Conservation (phyloP, 2,329 filamentous ascomycete species). For the Amauroascus niger region DNA sequence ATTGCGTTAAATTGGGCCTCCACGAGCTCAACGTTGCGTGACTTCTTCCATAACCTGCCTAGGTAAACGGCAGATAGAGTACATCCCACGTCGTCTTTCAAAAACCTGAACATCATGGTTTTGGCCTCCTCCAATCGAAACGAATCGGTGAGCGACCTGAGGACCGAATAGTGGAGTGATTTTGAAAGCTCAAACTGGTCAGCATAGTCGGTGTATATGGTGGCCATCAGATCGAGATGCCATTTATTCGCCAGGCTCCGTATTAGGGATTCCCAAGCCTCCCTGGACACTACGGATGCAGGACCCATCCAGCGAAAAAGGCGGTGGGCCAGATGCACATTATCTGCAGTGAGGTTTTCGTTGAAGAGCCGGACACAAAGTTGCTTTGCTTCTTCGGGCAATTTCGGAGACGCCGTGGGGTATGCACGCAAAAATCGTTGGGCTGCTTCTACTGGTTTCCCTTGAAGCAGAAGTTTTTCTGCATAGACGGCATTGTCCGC, state of each 20-base stretch:
- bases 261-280: constrained; percentile 33
- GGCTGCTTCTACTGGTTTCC: constrained; percentile 29
- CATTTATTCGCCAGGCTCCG: constrained; percentile 25
- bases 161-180: constrained; percentile 28
- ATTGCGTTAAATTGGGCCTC: constrained; percentile 29
- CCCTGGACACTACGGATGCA: constrained; percentile 25
- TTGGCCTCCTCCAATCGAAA: constrained; percentile 32
- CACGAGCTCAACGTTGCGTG: constrained; percentile 29
- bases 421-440: constrained; percentile 28
- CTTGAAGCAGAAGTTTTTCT: constrained; percentile 21
- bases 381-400: constrained; percentile 21
- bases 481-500: background rate
- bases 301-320: constrained; percentile 30
- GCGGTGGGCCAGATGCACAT: constrained; percentile 31
- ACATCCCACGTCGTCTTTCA: constrained; percentile 28
- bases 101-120: constrained; percentile 26
- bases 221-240: constrained; percentile 29
- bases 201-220: constrained; percentile 26
- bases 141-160: constrained; percentile 32
- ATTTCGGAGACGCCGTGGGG: constrained; percentile 20
- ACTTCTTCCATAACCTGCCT: constrained; percentile 33
- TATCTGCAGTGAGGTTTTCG: constrained; percentile 30
- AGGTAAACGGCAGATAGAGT: constrained; percentile 32
- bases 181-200: constrained; percentile 24
- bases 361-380: constrained; percentile 28